Conservation (phyloP, 345 rosid species). For the Limnanthes douglasii region DNA sequence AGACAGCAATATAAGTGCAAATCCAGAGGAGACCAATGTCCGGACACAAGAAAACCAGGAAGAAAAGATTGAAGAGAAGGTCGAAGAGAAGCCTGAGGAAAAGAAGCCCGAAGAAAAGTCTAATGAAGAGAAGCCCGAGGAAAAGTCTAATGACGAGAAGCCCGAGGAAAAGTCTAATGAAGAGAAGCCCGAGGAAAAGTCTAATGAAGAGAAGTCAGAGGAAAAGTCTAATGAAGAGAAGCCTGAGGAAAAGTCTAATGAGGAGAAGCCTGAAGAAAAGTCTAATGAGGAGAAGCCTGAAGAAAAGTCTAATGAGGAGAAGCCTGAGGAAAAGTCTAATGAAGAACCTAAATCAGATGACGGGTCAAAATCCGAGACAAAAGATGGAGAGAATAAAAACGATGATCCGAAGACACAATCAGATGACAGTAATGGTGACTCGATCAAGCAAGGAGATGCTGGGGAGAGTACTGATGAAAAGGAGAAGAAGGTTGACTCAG, state of each 20-base stretch:
- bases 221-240: constrained; percentile 18
- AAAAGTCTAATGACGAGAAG: too few species aligned
- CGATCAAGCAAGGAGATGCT: constrained; percentile 19
- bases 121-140: too few species aligned
- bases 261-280: constrained; percentile 11
- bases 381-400: constrained; percentile 8
- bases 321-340: too few species aligned
- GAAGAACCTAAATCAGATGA: too few species aligned
- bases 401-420: constrained; percentile 13
- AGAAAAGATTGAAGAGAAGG: constrained; percentile 15
- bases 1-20: constrained; percentile 9
- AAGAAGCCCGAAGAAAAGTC: constrained; percentile 11
- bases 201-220: constrained; percentile 8
- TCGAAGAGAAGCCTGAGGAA: constrained; percentile 13
- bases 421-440: constrained; percentile 12
- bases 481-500: constrained; percentile 6
- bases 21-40: constrained; percentile 9
- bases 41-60: constrained; percentile 17
- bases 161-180: constrained; percentile 9
- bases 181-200: constrained; percentile 22
- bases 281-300: too few species aligned
- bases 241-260: constrained; percentile 13
- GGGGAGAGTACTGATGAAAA: constrained; percentile 13
- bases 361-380: too few species aligned
- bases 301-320: too few species aligned